Evolutionary conservation across 306 rosid species (phyloP).

Genomic region (Clitoria ternatea): DNA sequence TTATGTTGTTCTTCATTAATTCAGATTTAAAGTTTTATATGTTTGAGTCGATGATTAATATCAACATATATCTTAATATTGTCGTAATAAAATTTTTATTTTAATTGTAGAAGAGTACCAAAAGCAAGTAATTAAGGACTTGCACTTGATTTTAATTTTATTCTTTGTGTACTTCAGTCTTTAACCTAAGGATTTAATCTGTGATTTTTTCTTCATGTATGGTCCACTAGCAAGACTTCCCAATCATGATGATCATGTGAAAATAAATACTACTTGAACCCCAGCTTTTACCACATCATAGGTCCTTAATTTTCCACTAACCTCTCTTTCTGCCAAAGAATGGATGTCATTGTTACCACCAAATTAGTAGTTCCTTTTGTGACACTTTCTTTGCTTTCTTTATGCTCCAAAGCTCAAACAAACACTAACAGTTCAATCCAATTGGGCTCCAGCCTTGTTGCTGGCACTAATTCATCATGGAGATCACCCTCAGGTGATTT

Average conservation of each 20-base stretch:
- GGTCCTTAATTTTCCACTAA: background rate
- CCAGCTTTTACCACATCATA: too few relatives aligned
- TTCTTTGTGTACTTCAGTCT: too few relatives aligned
- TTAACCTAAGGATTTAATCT: too few relatives aligned
- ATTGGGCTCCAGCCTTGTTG: slow-evolving; percentile 19
- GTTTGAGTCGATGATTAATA: too few relatives aligned
- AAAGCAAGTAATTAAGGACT: too few relatives aligned
- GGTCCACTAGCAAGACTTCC: background rate
- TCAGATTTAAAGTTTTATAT: too few relatives aligned
- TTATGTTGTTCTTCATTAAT: too few relatives aligned
- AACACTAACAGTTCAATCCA: background rate
- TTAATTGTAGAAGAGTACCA: too few relatives aligned
- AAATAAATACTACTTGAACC: background rate
- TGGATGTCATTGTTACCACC: slow-evolving; percentile 19
- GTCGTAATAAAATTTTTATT: too few relatives aligned
- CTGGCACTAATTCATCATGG: slow-evolving; percentile 35
- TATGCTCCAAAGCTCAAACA: background rate
- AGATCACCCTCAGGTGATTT: slow-evolving; percentile 22
- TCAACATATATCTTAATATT: too few relatives aligned
- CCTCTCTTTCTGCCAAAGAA: background rate
- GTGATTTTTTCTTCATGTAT: background rate
- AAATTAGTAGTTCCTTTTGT: background rate
- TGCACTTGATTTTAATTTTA: too few relatives aligned
- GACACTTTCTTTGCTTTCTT: background rate
- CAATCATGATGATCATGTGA: too few relatives aligned